phyloP scores from a whole-genome alignment of 257 asterid species.

The Jaltomata sinuosa region DNA sequence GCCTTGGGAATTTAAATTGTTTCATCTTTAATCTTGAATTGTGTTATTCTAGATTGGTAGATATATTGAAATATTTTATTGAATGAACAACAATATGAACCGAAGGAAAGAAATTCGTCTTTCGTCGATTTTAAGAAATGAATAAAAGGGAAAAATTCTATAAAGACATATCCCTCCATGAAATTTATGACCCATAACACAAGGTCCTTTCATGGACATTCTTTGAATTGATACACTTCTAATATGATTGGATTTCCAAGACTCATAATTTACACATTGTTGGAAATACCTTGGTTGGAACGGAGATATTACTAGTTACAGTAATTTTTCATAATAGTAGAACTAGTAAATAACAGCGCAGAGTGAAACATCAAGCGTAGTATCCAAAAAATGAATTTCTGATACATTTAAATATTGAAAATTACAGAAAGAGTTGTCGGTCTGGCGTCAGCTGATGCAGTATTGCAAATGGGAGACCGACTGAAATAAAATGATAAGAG shows the following conservation, averaged over 20 bases:
- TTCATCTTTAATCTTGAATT: not conserved
- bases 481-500: constrained; percentile 7
- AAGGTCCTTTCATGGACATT: too few relatives aligned
- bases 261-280: not conserved
- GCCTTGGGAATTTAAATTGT: not conserved
- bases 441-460: not conserved
- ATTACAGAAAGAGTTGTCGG: not conserved
- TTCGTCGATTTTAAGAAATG: too few relatives aligned
- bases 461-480: constrained; percentile 38
- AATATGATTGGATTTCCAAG: too few relatives aligned
- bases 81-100: not conserved
- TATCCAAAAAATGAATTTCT: not conserved
- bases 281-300: not conserved
- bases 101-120: not conserved
- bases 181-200: not conserved
- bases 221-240: too few relatives aligned
- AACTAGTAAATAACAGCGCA: not conserved
- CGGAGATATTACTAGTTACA: not conserved
- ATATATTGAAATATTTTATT: not conserved
- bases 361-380: not conserved
- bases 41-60: not conserved
- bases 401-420: not conserved
- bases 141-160: not conserved
- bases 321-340: not conserved
- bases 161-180: not conserved